A percentile compares a stretch with the other conserved stretches of the same genome.
Conservation (phyloP, 495 filamentous ascomycete species). For the Saxophila tyrrhenica region DNA sequence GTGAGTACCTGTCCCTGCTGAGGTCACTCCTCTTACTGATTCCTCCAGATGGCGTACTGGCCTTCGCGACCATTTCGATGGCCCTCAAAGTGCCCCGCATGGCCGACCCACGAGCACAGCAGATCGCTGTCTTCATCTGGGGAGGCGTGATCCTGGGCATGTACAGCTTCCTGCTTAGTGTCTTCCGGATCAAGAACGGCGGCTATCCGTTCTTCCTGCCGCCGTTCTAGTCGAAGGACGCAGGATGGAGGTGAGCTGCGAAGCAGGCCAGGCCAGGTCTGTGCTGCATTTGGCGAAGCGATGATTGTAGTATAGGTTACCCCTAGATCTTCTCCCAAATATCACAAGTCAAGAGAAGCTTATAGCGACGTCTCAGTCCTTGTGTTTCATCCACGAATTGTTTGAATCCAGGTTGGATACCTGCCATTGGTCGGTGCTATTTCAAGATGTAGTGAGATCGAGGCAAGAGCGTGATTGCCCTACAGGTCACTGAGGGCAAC, state of each 20-base stretch:
- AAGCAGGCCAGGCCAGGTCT: background rate
- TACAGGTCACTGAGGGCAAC: no score
- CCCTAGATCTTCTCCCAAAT: no score
- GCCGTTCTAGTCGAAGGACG: conserved; percentile 50
- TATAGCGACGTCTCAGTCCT: no score
- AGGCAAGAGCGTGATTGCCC: no score
- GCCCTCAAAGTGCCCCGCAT: conserved; percentile 87
- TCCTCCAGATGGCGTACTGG: conserved; percentile 69
- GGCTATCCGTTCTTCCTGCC: conserved; percentile 92
- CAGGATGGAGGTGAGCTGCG: background rate
- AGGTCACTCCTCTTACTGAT: background rate
- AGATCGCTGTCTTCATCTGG: conserved; percentile 76
- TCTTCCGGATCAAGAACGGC: conserved; percentile 89
- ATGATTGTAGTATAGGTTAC: background rate
- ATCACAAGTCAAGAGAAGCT: no score
- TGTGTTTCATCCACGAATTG: no score
- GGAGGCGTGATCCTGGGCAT: conserved; percentile 61
- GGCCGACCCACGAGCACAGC: conserved; percentile 62
- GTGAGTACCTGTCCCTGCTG: conserved; percentile 47
- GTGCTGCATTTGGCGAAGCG: background rate
- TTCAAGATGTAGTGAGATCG: no score
- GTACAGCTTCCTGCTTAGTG: conserved; percentile 88
- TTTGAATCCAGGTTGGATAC: no score
- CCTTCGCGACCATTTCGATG: conserved; percentile 80
- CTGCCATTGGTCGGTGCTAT: no score